Evolutionary conservation across 2,329 filamentous ascomycete genomes (phyloP).

Genomic region (Fusarium buharicum): DNA sequence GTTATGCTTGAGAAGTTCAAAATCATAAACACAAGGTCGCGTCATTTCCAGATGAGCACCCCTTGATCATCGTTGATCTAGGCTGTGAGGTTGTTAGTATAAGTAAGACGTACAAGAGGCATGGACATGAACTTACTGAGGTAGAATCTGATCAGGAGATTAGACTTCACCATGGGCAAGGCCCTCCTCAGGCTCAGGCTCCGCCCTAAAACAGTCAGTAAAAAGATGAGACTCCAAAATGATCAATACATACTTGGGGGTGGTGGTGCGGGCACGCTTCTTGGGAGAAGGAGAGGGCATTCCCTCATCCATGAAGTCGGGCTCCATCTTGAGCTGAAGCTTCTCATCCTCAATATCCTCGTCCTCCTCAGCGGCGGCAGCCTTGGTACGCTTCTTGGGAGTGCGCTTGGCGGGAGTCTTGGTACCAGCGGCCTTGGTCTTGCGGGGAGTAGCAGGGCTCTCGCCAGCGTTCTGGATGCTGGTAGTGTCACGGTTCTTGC

Average conservation of each 20-base stretch:
- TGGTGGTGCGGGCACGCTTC: conserved; percentile 43
- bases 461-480: conserved; percentile 35
- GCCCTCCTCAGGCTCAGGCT: conserved; percentile 19
- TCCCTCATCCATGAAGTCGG: conserved; percentile 14
- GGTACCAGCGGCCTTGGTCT: conserved; percentile 19
- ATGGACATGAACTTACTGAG: conserved; percentile 6
- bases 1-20: neutral
- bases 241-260: conserved; percentile 33
- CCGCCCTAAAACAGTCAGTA: conserved; percentile 29
- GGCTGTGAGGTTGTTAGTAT: conserved; percentile 1
- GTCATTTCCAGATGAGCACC: neutral
- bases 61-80: neutral
- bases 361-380: conserved; percentile 26
- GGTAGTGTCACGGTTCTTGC: conserved; percentile 49
- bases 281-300: conserved; percentile 13
- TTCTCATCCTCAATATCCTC: conserved; percentile 42
- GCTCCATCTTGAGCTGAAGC: conserved; percentile 45
- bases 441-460: conserved; percentile 40
- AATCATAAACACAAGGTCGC: neutral
- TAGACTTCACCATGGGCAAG: conserved; percentile 16
- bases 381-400: conserved; percentile 43
- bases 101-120: neutral
- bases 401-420: conserved; percentile 47
- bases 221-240: neutral
- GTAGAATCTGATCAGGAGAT: neutral